A percentile compares a stretch with the other conserved stretches of the same genome.
These are phyloP conservation scores for Sordariomycetes sp. DNA, from an alignment of 2,329 filamentous ascomycete species.

Conservation along the genomic window DNA sequence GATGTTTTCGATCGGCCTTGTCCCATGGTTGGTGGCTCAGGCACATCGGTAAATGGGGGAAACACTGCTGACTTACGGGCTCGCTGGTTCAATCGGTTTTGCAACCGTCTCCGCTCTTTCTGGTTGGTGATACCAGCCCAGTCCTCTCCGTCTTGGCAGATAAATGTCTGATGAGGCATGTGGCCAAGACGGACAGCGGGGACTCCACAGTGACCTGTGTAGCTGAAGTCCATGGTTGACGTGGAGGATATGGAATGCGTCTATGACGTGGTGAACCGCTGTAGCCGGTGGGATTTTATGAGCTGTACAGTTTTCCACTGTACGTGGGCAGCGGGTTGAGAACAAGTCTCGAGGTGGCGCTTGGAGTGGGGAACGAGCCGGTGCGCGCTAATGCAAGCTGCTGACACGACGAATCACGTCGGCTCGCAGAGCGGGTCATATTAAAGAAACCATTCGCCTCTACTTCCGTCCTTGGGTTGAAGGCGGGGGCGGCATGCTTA, in stretches of 20 bases:
- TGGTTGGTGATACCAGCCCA: background rate
- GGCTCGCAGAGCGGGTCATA: no score
- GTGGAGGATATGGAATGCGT: background rate
- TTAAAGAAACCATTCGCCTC: no score
- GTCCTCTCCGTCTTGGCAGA: background rate
- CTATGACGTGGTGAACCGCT: background rate
- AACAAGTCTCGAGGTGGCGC: background rate
- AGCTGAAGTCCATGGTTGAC: background rate
- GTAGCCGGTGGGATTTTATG: background rate
- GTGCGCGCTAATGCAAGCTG: background rate
- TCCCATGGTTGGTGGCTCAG: no score
- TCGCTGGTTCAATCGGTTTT: background rate
- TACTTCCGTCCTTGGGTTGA: no score
- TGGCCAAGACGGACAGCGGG: background rate
- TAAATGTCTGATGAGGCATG: background rate
- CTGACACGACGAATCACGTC: background rate
- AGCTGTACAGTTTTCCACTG: background rate
- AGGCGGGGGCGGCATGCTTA: no score
- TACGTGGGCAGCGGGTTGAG: background rate
- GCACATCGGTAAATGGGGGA: no score
- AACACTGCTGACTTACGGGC: no score
- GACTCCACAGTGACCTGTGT: background rate
- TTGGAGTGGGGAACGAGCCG: background rate
- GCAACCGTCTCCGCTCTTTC: background rate
- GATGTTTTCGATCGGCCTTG: no score